Base-by-base conservation (phyloP, 2,329 filamentous ascomycete species). In the Alternaria sp. region DNA sequence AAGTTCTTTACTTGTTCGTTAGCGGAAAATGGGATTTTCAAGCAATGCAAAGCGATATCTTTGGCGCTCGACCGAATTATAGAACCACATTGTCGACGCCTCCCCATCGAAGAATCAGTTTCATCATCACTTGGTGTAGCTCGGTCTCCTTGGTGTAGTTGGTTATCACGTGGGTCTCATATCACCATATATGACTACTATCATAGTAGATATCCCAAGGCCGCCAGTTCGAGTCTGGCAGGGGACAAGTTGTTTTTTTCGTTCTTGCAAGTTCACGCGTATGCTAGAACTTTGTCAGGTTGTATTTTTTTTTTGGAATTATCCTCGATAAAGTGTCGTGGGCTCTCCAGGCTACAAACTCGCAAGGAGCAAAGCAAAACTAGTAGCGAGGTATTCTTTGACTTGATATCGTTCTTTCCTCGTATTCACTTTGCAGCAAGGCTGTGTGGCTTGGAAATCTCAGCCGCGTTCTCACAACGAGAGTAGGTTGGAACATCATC, bases 81-180 rank as follows among this genome's bases (percentile, higher is more conserved):
- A 36, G 1, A 28, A 2, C 7, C 20, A 20, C 3, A 20, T 20
- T 3, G 3, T 20, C 20, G 20, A 20, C 20, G 20, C 20, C 20
- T 22, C 20, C 20, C 20, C 20, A 22, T 22, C 20, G 20, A 4
- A 22, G 20, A 22, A 30, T 30, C 28, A 11, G 28, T 0, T 30
- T 0, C 28, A 11, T 11, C 28, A 11, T 11, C 28, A 0, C 22
- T 30, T 30, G 28, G 28, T 30, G 8, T 30, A 30, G 28, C 9
- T 22, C 20, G 4, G 7, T 65, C 68, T 69, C 68, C 62, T 68
- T 71, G 68, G 68, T 71, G 68, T 71, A 71, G 68, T 69, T 64
- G 68, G 68, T 71, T 71, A 71, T 71, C 68, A 71, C 68, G 68
- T 71, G 67, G 68, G 68, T 71, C 68, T 71, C 68, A 71, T 71